Evolutionary conservation across 192 early-diverging fungal species (phyloP).

Genomic region (Jimgerdemannia lactiflua): DNA sequence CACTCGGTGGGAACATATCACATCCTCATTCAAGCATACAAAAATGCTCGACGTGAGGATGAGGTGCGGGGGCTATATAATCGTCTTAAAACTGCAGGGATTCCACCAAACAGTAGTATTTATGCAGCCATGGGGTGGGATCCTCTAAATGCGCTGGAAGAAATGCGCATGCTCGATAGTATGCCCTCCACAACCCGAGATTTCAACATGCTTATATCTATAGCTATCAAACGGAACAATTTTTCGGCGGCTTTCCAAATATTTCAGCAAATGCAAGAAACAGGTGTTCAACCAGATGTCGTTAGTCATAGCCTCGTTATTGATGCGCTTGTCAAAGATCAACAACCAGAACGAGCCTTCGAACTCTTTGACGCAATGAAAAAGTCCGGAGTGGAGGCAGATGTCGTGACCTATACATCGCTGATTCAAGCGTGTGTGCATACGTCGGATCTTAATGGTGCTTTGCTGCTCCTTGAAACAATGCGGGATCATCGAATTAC

Average conservation of each 20-base stretch:
- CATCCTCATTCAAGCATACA: constrained; percentile 6
- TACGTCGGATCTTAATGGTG: constrained; percentile 4
- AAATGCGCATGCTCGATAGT: background rate
- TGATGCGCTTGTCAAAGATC: constrained; percentile 24
- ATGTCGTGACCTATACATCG: constrained; percentile 15
- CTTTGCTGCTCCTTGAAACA: constrained; percentile 13
- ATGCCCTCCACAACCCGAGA: constrained; percentile 1
- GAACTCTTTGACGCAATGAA: constrained; percentile 35
- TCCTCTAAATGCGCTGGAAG: constrained; percentile 9
- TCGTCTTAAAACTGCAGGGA: background rate
- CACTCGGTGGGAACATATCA: constrained; percentile 3
- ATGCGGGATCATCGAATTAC: constrained; percentile 14
- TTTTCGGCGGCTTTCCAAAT: constrained; percentile 24
- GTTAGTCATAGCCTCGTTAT: constrained; percentile 36
- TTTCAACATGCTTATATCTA: constrained; percentile 27
- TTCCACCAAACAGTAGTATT: background rate
- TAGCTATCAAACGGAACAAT: constrained; percentile 18
- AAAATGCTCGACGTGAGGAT: background rate
- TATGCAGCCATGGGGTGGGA: constrained; percentile 13
- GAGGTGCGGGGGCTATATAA: constrained; percentile 9
- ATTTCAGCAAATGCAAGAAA: constrained; percentile 17
- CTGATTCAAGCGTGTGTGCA: constrained; percentile 7
- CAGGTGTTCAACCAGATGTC: constrained; percentile 12
- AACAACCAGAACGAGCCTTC: constrained; percentile 6
- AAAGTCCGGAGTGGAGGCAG: constrained; percentile 11